Evolutionary conservation across 208 protist genomes (phyloP).

Genomic region (Naegleria fowleri): DNA sequence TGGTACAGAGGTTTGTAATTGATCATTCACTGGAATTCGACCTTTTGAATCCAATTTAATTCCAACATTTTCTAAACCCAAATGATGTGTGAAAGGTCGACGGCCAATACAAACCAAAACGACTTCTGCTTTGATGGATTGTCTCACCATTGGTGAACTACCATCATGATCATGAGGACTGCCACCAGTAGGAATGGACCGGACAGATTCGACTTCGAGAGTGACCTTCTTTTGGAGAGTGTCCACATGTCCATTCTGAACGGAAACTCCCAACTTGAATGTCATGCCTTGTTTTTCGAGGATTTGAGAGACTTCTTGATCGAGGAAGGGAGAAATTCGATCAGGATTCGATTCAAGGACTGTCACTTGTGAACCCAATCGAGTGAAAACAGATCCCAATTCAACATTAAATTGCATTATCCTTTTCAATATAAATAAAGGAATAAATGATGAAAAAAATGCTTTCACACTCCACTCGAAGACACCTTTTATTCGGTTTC

Average conservation of each 20-base stretch:
- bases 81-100: conserved; percentile 82
- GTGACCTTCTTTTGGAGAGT: conserved; percentile 61
- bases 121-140: conserved; percentile 76
- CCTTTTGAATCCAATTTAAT: conserved; percentile 77
- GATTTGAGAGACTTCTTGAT: conserved; percentile 68
- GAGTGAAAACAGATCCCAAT: conserved; percentile 94
- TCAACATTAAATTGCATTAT: no score
- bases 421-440: no score
- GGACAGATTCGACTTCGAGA: conserved; percentile 75
- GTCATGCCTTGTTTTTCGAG: conserved; percentile 78
- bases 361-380: conserved; percentile 95
- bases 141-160: no score
- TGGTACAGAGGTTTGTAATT: conserved; percentile 87
- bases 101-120: conserved; percentile 94
- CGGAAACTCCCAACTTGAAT: conserved; percentile 57
- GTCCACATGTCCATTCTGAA: conserved; percentile 47
- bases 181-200: no score
- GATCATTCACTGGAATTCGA: conserved; percentile 82
- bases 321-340: conserved; percentile 74
- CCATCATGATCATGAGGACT: no score
- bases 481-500: no score
- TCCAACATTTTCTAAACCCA: conserved; percentile 86
- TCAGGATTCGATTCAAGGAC: conserved; percentile 96
- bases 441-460: no score
- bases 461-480: no score